Percentiles rank a stretch among this genome's conserved stretches.
These are phyloP conservation scores for Massospora cicadina DNA, from an alignment of 371 early-diverging fungal genomes.

Conservation along the genomic window DNA sequence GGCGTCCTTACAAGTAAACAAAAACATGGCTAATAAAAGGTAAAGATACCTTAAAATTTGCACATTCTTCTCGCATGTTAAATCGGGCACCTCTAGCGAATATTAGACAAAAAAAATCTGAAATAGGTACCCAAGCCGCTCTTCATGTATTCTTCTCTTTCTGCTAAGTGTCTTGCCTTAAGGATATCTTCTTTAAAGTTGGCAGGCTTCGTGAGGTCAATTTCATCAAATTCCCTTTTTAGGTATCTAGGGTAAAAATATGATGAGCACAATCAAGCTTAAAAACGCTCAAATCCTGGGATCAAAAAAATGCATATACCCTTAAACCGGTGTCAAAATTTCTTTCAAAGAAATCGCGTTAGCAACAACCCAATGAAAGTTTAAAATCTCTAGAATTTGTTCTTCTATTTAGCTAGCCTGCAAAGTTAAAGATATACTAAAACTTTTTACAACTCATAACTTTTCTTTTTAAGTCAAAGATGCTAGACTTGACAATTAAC, in stretches of 20 bases:
- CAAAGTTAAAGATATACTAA: too few relatives aligned
- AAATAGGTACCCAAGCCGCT: slow-evolving; percentile 1
- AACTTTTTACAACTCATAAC: too few relatives aligned
- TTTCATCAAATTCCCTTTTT: background rate
- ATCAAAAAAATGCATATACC: background rate
- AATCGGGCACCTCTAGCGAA: slow-evolving; percentile 6
- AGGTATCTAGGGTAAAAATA: slow-evolving; percentile 2
- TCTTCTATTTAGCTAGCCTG: too few relatives aligned
- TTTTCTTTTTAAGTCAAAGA: too few relatives aligned
- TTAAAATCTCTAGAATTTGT: background rate
- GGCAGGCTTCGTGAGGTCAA: background rate
- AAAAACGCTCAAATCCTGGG: background rate
- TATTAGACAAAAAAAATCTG: background rate
- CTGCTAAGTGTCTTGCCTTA: background rate
- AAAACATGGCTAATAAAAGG: background rate
- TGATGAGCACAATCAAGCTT: background rate
- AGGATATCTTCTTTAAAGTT: slow-evolving; percentile 7
- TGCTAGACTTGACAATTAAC: too few relatives aligned
- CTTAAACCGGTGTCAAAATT: background rate
- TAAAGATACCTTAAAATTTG: slow-evolving; percentile 8
- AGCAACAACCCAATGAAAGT: background rate
- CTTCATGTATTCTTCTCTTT: background rate
- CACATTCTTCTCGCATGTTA: background rate
- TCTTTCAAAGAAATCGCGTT: background rate
- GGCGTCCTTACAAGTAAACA: background rate